Percentiles rank a stretch among this genome's conserved stretches.
These are phyloP conservation scores for Chaetoscypha palmicola DNA, from an alignment of 2,329 filamentous ascomycete genomes.

Conservation along the genomic window DNA sequence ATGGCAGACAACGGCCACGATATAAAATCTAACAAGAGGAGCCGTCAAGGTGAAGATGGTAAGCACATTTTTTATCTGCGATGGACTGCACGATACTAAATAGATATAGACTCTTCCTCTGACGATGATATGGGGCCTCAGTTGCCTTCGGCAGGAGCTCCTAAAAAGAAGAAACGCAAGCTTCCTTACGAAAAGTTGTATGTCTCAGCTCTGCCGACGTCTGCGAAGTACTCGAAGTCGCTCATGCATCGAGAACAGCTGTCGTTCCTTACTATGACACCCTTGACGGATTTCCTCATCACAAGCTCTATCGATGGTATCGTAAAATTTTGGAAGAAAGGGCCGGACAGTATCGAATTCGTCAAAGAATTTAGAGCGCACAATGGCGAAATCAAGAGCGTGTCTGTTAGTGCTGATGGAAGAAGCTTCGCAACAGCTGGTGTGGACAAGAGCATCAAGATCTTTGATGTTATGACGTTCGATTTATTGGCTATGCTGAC, in stretches of 20 bases:
- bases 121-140: slow-evolving; percentile 92
- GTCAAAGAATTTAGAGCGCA: slow-evolving; percentile 97
- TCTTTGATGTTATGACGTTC: slow-evolving; percentile 78
- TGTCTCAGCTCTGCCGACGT: slow-evolving; percentile 77
- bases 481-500: slow-evolving; percentile 77
- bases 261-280: slow-evolving; percentile 80
- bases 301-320: slow-evolving; percentile 92
- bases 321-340: slow-evolving; percentile 99
- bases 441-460: slow-evolving; percentile 69
- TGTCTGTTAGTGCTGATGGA: slow-evolving; percentile 82
- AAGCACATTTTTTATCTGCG: no score
- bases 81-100: no score
- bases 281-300: slow-evolving; percentile 88
- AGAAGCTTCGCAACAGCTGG: slow-evolving; percentile 90
- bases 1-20: slow-evolving; percentile 33
- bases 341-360: slow-evolving; percentile 84
- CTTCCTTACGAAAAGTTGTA: slow-evolving; percentile 95
- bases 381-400: slow-evolving; percentile 72
- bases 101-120: slow-evolving; percentile 48
- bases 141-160: slow-evolving; percentile 69
- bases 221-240: slow-evolving; percentile 82
- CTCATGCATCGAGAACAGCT: slow-evolving; percentile 98
- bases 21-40: slow-evolving; percentile 43
- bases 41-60: slow-evolving; percentile 42
- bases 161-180: slow-evolving; percentile 84